phyloP scores from a whole-genome alignment of 2,329 filamentous ascomycete genomes.

The Canariomyces notabilis region DNA sequence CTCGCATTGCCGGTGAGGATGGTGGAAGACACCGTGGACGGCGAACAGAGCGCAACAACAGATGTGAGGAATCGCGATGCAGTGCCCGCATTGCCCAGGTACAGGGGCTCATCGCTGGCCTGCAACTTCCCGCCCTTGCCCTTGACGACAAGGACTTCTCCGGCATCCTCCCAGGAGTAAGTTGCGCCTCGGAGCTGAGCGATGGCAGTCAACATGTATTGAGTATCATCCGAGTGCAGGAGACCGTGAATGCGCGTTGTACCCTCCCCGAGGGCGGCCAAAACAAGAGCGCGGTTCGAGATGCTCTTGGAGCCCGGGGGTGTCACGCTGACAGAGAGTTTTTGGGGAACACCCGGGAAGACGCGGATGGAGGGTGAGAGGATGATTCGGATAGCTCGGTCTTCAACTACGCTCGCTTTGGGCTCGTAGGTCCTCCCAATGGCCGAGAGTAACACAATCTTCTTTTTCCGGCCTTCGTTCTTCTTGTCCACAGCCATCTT shows the following conservation, averaged over 20 bases:
- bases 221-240: constrained; percentile 92
- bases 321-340: constrained; percentile 66
- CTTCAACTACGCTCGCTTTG: constrained; percentile 83
- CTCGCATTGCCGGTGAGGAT: constrained; percentile 88
- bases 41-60: constrained; percentile 75
- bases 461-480: constrained; percentile 92
- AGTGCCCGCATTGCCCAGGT: constrained; percentile 94
- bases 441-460: constrained; percentile 84
- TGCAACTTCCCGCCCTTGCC: constrained; percentile 83
- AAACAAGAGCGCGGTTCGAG: constrained; percentile 89
- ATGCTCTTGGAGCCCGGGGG: constrained; percentile 97
- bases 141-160: constrained; percentile 82
- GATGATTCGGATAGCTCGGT: constrained; percentile 75
- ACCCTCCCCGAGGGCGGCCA: constrained; percentile 83
- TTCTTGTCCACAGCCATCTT: constrained; percentile 99
- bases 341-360: constrained; percentile 62
- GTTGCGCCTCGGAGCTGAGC: constrained; percentile 76
- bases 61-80: constrained; percentile 93
- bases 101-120: constrained; percentile 72
- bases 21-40: constrained; percentile 61
- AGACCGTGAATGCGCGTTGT: constrained; percentile 86
- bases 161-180: constrained; percentile 90
- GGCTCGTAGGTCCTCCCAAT: constrained; percentile 86
- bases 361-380: constrained; percentile 76
- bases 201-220: constrained; percentile 95